Conservation (phyloP, 2,329 filamentous ascomycete genomes). For the Cladophialophora chaetospira region DNA sequence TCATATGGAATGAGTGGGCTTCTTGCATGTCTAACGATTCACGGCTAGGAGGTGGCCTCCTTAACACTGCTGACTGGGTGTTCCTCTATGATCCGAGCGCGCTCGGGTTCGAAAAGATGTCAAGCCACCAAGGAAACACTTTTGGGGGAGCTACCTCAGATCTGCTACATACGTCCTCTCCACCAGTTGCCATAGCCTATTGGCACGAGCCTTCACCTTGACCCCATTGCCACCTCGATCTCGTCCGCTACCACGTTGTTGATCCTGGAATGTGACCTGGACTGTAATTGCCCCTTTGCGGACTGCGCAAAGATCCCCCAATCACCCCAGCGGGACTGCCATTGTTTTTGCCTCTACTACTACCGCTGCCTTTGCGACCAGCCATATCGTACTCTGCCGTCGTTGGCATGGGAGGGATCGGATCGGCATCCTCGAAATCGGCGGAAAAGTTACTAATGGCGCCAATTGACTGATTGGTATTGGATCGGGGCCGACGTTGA, state of each 20-base stretch:
- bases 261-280: constrained; percentile 31
- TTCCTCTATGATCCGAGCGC: too few species aligned
- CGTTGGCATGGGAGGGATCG: constrained; percentile 33
- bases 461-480: constrained; percentile 33
- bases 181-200: neutral
- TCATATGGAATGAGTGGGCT: too few species aligned
- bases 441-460: constrained; percentile 32
- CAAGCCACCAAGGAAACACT: neutral
- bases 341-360: constrained; percentile 33
- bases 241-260: constrained; percentile 17
- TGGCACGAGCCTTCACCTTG: neutral
- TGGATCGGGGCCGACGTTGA: constrained; percentile 31
- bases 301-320: constrained; percentile 29
- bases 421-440: constrained; percentile 35
- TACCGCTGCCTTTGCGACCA: constrained; percentile 34
- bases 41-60: too few species aligned
- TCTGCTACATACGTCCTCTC: neutral
- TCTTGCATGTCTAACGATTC: too few species aligned
- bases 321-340: constrained; percentile 32
- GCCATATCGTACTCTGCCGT: constrained; percentile 29
- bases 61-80: neutral
- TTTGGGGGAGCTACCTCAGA: constrained; percentile 2
- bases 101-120: neutral
- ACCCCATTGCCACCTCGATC: neutral
- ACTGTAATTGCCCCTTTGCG: constrained; percentile 30